Conservation (phyloP, 371 early-diverging fungal genomes). For the Basidiobolus meristosporus region DNA sequence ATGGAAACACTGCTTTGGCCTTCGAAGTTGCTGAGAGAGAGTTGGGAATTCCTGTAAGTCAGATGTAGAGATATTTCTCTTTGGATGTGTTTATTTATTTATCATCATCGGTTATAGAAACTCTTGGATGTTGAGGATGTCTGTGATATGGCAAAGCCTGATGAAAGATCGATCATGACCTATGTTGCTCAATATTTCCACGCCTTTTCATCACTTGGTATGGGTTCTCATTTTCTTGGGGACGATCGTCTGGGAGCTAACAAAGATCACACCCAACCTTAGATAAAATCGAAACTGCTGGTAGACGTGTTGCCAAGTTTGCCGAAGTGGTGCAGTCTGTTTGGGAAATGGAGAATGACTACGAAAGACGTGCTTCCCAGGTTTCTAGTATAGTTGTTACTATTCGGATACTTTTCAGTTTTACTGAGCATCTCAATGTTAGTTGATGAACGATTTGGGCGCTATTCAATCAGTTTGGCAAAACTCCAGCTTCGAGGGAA, state of each 20-base stretch:
- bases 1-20: constrained; percentile 82
- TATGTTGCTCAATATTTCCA: constrained; percentile 98
- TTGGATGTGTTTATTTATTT: too few relatives aligned
- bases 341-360: constrained; percentile 82
- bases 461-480: constrained; percentile 44
- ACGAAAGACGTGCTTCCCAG: constrained; percentile 52
- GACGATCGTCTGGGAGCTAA: too few relatives aligned
- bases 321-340: constrained; percentile 67
- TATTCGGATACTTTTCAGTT: background rate
- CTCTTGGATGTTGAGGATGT: constrained; percentile 92
- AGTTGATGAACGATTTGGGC: constrained; percentile 41
- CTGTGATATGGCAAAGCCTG: constrained; percentile 83
- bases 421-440: background rate
- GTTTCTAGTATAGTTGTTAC: too few relatives aligned
- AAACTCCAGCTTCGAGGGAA: constrained; percentile 28
- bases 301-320: constrained; percentile 80
- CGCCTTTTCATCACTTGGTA: constrained; percentile 74
- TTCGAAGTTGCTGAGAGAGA: constrained; percentile 85
- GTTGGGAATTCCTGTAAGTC: constrained; percentile 64
- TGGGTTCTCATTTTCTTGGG: too few relatives aligned
- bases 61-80: background rate
- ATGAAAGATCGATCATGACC: constrained; percentile 95
- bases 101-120: constrained; percentile 14
- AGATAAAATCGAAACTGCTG: constrained; percentile 74
- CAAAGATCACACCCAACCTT: background rate